phyloP scores from a whole-genome alignment of 345 rosid genomes.

The Jatropha curcas region DNA sequence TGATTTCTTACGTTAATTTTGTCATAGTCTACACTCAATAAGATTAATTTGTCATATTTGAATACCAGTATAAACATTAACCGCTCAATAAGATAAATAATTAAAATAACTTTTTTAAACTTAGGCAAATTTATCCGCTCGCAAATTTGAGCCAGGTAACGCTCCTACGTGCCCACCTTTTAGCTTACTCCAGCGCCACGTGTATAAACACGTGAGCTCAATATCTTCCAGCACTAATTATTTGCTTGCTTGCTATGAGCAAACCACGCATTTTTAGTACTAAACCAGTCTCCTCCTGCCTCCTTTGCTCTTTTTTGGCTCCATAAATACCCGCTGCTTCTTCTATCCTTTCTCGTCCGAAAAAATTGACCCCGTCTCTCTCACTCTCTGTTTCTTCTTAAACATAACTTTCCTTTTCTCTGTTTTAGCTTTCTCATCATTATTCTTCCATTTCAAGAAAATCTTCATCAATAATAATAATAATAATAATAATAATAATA shows the following conservation, averaged over 20 bases:
- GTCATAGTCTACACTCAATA: too few relatives aligned
- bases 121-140: too few relatives aligned
- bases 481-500: too few relatives aligned
- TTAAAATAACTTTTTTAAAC: too few relatives aligned
- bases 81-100: too few relatives aligned
- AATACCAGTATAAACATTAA: too few relatives aligned
- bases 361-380: background rate
- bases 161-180: background rate
- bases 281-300: background rate
- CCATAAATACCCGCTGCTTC: slow-evolving; percentile 17
- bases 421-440: background rate
- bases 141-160: slow-evolving; percentile 4
- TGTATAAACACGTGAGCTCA: background rate
- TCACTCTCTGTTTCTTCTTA: background rate
- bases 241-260: slow-evolving; percentile 18
- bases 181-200: background rate
- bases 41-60: too few relatives aligned
- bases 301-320: background rate
- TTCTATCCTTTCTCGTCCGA: background rate
- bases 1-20: too few relatives aligned
- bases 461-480: too few relatives aligned
- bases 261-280: background rate
- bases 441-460: background rate
- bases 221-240: background rate
- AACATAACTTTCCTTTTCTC: background rate